Evolutionary conservation across 129 eudicot species (phyloP), one percentile per base, ranked within the genome.

Genomic region (Pittosporum tobira): DNA sequence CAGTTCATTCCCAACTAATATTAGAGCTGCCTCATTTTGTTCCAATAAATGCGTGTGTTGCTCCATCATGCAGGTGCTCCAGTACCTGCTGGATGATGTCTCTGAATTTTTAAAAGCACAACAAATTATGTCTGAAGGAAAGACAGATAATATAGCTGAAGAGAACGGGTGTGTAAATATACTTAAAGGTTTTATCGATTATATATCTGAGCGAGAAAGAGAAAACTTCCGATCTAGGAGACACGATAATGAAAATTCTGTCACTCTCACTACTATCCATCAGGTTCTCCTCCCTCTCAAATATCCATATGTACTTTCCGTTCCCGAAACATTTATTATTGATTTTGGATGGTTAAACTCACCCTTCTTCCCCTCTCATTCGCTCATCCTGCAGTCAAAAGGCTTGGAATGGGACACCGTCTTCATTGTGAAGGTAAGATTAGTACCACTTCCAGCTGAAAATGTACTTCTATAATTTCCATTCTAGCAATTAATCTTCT

Each of bases 361-460:
- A 6, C 51, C 27, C 51, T 65, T 26, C 23, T 61, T 46, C 27
- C 16, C 37, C 20, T 52, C 34, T 23, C 66, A n/a, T 16, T 19
- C 42, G 62, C 22, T 71, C 47, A 9, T 16, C 47, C 16, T 65
- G 77, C 87, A 91, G 98, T 91, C 98, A 58, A 91, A 91, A 73
- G 98, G 98, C 67, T 62, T 91, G 77, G 98, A 91, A 66, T 91
- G 98, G 98, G 98, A 91, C 65, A 84, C 84, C 28, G 98, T 91
- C 77, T 91, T 86, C 81, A 83, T 91, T 56, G 96, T 91, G 46
- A 91, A 91, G 96, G 98, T 91, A 86, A 16, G 59, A 31, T 27
- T 28, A n/a, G 14, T 28, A 55, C 25, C 27, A 55, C 45, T 40
- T 40, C 10, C 45, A 10, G 15, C 45, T 40, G 16, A 40, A 40